A percentile compares a stretch with the other conserved stretches of the same genome.
phyloP scores from a whole-genome alignment of 768 basidiomycete species.

The Suillus paluster region DNA sequence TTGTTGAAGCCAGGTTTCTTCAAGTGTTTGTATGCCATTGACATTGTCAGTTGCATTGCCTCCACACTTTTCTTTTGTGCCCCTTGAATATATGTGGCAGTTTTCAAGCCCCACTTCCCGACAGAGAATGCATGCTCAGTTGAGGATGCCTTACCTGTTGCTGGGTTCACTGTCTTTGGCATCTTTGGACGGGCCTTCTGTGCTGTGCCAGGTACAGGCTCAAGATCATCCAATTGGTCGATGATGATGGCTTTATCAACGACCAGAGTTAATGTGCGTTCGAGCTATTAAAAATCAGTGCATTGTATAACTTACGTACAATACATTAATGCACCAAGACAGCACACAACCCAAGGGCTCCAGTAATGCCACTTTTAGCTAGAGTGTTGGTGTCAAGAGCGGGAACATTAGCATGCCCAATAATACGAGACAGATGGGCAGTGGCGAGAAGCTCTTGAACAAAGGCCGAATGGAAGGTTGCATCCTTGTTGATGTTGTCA shows the following conservation, averaged over 20 bases:
- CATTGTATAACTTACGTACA: not conserved
- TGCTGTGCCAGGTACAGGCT: not conserved
- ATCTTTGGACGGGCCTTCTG: constrained; percentile 3
- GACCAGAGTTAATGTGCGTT: constrained; percentile 9
- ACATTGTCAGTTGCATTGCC: no score
- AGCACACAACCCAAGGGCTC: constrained; percentile 8
- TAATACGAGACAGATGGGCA: constrained; percentile 8
- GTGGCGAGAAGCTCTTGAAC: constrained; percentile 7
- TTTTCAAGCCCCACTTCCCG: no score
- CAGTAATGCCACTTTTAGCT: constrained; percentile 3
- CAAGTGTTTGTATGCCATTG: no score
- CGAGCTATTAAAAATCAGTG: constrained; percentile 2
- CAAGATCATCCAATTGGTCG: not conserved
- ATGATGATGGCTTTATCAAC: constrained; percentile 2
- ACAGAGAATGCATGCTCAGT: no score
- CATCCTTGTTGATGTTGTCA: not conserved
- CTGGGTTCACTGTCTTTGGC: constrained; percentile 13
- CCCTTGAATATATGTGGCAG: no score
- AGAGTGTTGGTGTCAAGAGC: constrained; percentile 1
- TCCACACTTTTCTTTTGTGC: no score
- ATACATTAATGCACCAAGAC: constrained; percentile 6
- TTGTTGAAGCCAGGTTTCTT: no score
- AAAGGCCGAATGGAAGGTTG: constrained; percentile 6
- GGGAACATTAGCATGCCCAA: constrained; percentile 1
- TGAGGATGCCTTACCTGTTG: not conserved